Evolutionary conservation across 2,329 filamentous ascomycete genomes (phyloP), one percentile per base, ranked within the genome.

Genomic region (Hymenoscyphus scutula): DNA sequence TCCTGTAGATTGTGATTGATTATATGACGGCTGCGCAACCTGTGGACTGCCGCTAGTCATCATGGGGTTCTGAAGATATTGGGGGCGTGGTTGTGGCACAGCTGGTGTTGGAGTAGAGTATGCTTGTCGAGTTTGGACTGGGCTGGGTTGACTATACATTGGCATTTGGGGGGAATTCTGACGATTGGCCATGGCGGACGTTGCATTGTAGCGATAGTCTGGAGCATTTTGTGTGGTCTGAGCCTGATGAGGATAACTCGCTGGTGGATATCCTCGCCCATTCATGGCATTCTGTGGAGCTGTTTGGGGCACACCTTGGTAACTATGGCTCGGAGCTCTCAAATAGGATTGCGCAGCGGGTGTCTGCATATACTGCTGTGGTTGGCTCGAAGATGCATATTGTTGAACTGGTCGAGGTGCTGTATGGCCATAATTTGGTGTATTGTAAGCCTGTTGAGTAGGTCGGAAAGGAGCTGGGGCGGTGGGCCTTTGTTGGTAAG

Each of bases 111-210:
- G 65, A 11, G 70, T 70, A 10, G 68, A 63, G 59, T 69, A 72
- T 34, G 64, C 41, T 11, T 23, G 45, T 17, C 67, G 66, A 60
- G 56, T 48, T 53, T 67, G 70, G n/a, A 64, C 54, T 17, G 62
- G 51, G 30, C 56, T 61, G 30, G 64, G 65, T 55, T 71, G 70
- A 34, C 66, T 74, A 57, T 72, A 74, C 56, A 67, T 63, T 1
- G 66, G 62, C 41, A 73, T 73, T 57, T 71, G 72, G 32, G 73
- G 73, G 7, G 73, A 74, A 54, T 58, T 53, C 53, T 74, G 73
- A 10, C 69, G 71, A 27, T 64, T 56, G 23, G 19, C 45, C 54
- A 66, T 58, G 59, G 68, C 65, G 29, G 60, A 41, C 32, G 65
- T 66, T 61, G 70, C 71, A 7, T 60, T 60, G 59, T 72, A 74